Percentiles rank a stretch among this genome's conserved stretches.
Evolutionary conservation across 179 eudicot species (phyloP).

Genomic region (Patellifolia procumbens): DNA sequence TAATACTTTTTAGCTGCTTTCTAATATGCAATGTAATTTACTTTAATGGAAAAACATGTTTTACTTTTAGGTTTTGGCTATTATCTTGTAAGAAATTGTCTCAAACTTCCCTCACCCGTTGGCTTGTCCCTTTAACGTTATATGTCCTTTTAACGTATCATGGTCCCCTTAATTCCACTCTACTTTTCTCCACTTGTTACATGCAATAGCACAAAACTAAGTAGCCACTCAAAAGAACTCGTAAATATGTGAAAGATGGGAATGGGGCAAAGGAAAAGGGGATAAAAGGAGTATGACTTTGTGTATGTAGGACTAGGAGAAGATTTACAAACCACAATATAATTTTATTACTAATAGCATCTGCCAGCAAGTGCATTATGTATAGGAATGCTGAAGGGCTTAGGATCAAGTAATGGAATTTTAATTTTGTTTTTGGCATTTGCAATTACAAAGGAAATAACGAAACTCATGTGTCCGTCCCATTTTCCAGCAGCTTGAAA

Average conservation of each 20-base stretch:
- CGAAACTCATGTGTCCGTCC: background rate
- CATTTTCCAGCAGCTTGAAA: too few species aligned
- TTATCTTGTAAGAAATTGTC: background rate
- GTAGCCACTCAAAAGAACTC: too few species aligned
- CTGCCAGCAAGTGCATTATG: background rate
- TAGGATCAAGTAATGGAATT: background rate
- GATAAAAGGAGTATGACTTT: too few species aligned
- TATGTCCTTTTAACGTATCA: too few species aligned
- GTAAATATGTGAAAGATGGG: too few species aligned
- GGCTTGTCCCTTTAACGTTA: too few species aligned
- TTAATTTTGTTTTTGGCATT: background rate
- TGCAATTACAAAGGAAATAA: background rate
- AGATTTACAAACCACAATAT: background rate
- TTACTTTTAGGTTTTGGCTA: background rate
- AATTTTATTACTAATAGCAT: background rate
- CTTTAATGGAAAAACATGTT: background rate
- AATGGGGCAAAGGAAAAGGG: too few species aligned
- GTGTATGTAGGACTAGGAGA: background rate
- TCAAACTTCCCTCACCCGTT: too few species aligned
- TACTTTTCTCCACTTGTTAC: too few species aligned
- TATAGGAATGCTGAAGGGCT: conserved; percentile 5
- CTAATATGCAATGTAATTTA: background rate
- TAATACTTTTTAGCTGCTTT: conserved; percentile 32
- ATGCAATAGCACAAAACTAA: too few species aligned
- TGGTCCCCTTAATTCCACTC: too few species aligned